These are phyloP conservation scores for Mesembryanthemum crystallinum DNA, from an alignment of 148 eudicot genomes.

Conservation along the genomic window DNA sequence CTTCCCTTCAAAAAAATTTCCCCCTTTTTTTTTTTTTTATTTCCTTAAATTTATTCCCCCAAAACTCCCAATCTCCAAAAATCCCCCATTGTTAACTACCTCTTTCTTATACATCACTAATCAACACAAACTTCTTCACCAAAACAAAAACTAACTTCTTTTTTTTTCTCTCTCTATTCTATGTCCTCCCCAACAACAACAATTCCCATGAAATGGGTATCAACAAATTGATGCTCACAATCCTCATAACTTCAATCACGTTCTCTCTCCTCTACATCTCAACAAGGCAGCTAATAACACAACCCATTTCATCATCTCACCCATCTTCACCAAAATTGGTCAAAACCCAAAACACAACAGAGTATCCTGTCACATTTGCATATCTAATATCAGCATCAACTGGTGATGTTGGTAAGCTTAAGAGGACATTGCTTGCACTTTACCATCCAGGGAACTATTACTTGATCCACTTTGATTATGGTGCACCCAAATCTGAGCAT, in stretches of 20 bases:
- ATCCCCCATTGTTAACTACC: not conserved
- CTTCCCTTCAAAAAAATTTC: not conserved
- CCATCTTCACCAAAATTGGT: constrained; percentile 28
- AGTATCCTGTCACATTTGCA: constrained; percentile 71
- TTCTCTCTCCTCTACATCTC: constrained; percentile 51
- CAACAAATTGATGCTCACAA: constrained; percentile 39
- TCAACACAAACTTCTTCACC: not conserved
- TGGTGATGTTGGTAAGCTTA: constrained; percentile 59
- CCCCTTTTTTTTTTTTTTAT: not conserved
- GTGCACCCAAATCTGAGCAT: constrained; percentile 60
- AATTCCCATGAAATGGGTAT: constrained; percentile 42
- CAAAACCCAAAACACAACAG: constrained; percentile 11
- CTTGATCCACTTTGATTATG: constrained; percentile 67
- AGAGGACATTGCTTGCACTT: constrained; percentile 52
- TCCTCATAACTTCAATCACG: constrained; percentile 45
- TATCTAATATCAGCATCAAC: constrained; percentile 85
- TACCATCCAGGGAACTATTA: constrained; percentile 87
- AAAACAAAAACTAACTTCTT: constrained; percentile 5
- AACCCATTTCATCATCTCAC: constrained; percentile 25
- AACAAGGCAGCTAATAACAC: constrained; percentile 28
- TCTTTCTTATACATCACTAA: not conserved
- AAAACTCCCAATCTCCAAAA: not conserved
- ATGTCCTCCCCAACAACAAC: constrained; percentile 3
- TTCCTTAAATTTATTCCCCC: not conserved
- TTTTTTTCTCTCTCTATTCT: too few species aligned